phyloP scores from a whole-genome alignment of 1,139 yeast genomes.

The Protomyces macrosporus region DNA sequence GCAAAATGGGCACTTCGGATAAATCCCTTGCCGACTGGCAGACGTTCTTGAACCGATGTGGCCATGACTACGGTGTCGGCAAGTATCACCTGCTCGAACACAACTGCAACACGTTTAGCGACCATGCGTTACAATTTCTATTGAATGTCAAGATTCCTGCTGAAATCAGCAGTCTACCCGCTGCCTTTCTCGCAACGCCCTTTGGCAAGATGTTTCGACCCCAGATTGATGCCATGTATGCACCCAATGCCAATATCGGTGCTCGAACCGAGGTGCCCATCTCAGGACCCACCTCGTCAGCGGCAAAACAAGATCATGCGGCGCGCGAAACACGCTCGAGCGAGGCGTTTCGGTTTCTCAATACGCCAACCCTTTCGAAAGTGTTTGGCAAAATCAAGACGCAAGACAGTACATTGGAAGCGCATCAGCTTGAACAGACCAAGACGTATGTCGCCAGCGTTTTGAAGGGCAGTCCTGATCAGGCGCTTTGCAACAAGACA shows the following conservation, averaged over 20 bases:
- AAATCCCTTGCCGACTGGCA: slow-evolving; percentile 50
- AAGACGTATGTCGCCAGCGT: not conserved
- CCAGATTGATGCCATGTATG: slow-evolving; percentile 35
- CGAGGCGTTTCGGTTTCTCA: slow-evolving; percentile 4
- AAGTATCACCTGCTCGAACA: slow-evolving; percentile 58
- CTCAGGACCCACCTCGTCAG: slow-evolving; percentile 16
- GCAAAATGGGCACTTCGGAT: slow-evolving; percentile 53
- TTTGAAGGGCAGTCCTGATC: not conserved
- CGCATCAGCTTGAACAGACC: not conserved
- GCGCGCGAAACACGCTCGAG: not conserved
- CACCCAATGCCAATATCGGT: not conserved
- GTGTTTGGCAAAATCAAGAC: slow-evolving; percentile 3
- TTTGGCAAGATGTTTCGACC: slow-evolving; percentile 51
- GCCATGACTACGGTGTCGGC: slow-evolving; percentile 46
- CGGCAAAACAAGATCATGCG: not conserved
- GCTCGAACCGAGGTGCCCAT: slow-evolving; percentile 2
- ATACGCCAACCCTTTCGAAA: slow-evolving; percentile 16
- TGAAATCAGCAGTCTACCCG: slow-evolving; percentile 51
- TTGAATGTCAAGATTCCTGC: slow-evolving; percentile 52
- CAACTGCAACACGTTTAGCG: slow-evolving; percentile 66
- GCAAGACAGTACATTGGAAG: not conserved
- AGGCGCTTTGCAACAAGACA: not conserved
- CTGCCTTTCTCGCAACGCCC: slow-evolving; percentile 55
- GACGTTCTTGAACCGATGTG: slow-evolving; percentile 52
- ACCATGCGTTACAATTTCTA: slow-evolving; percentile 54